Base-by-base conservation (phyloP, 2,329 filamentous ascomycete species). In the Epichloe typhina region DNA sequence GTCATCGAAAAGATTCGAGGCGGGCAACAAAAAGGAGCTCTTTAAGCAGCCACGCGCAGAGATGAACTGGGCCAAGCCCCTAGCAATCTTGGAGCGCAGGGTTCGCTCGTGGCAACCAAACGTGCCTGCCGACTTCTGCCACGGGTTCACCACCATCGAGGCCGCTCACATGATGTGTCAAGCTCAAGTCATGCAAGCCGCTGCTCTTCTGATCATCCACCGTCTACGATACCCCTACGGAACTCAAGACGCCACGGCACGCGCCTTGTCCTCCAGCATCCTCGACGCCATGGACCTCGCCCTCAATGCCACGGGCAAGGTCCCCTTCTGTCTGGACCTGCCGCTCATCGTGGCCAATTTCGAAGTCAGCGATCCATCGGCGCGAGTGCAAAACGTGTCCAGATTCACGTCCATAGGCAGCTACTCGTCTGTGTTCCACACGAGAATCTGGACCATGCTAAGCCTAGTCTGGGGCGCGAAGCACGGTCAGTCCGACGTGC, bases 111-210 rank as follows among this genome's bases (percentile, higher is more conserved):
- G 61, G 61, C 53, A 55, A 19, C 61, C 61, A 1, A 31, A 49
- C 3, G 52, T 59, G 12, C 59, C 59, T 3, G 43, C 52, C 6
- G 56, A 51, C 40, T 61, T 62, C 43, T 52, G 45, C 7, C 50
- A 26, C 0, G 40, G 42, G 4, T 62, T 56, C 17, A 55, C 55
- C 4, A 42, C 58, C 0, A 43, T 47, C 9, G 62, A 64, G 31
- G 53, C 62, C 2, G 52, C 58, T 0, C 61, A 61, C 45, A 62
- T 64, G 61, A 52, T 62, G 41, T 61, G 59, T 12, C 62, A 64
- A 26, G 57, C 55, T 2, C 57, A 59, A 17, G 57, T 59, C 12
- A 55, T 60, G 50, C 58, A 56, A 4, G 47, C 56, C 3, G 57
- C 57, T 2, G 55, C 53, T 6, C 51, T 61, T 4, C 54, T 64